phyloP scores from a whole-genome alignment of 108 stramenopile genomes.

The Nitzschia inconspicua region DNA sequence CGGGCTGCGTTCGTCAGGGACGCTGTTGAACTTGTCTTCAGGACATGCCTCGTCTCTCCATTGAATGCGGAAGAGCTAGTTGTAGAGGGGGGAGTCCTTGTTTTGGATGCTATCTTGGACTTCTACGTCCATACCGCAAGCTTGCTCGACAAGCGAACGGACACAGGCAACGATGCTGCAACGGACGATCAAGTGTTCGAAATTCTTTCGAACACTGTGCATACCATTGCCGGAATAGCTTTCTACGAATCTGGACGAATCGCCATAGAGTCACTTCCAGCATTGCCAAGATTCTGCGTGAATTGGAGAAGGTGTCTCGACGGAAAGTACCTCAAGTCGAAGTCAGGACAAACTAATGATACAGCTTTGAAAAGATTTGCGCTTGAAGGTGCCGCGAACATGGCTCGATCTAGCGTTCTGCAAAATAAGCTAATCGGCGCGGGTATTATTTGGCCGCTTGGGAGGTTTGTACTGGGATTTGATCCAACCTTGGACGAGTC shows the following conservation, averaged over 20 bases:
- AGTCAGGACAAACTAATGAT: slow-evolving; percentile 19
- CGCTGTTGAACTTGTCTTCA: slow-evolving; percentile 46
- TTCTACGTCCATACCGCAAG: slow-evolving; percentile 28
- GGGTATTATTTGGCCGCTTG: slow-evolving; percentile 64
- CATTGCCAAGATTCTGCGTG: slow-evolving; percentile 34
- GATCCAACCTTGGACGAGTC: slow-evolving; percentile 59
- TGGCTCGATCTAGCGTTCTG: slow-evolving; percentile 35
- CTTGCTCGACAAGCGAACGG: slow-evolving; percentile 6
- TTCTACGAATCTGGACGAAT: slow-evolving; percentile 56
- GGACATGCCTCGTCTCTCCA: slow-evolving; percentile 68
- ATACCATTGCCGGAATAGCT: slow-evolving; percentile 52
- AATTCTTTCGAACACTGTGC: slow-evolving; percentile 44
- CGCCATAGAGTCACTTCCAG: slow-evolving; percentile 30
- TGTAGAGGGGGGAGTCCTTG: slow-evolving; percentile 37
- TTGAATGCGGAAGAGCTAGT: slow-evolving; percentile 82
- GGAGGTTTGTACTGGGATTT: slow-evolving; percentile 46
- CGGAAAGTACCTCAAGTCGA: slow-evolving; percentile 27
- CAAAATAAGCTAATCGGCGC: slow-evolving; percentile 48
- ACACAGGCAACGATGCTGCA: neutral
- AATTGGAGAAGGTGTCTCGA: slow-evolving; percentile 57
- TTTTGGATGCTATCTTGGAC: slow-evolving; percentile 41
- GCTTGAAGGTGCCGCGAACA: slow-evolving; percentile 57
- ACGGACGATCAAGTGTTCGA: slow-evolving; percentile 22
- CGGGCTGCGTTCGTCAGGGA: slow-evolving; percentile 44
- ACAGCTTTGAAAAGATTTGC: slow-evolving; percentile 45